Conservation (phyloP, 352 stramenopile genomes). For the Globisporangium yorkense region DNA sequence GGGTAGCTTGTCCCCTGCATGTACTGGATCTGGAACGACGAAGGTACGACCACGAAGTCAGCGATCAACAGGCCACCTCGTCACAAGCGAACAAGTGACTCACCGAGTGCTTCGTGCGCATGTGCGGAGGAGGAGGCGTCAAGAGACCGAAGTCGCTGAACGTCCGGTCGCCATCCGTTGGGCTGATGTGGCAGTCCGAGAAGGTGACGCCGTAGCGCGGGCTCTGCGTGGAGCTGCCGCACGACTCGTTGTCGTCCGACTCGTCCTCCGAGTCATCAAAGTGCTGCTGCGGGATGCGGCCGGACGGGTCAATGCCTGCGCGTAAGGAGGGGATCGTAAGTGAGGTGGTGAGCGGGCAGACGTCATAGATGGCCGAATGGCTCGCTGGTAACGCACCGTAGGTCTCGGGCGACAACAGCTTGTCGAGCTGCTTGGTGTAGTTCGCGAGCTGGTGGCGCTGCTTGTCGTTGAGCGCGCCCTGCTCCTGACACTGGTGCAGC, state of each 20-base stretch:
- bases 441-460: constrained; percentile 49
- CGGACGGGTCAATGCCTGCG: constrained; percentile 49
- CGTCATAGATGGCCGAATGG: background rate
- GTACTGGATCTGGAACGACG: constrained; percentile 5
- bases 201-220: constrained; percentile 39
- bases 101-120: constrained; percentile 39
- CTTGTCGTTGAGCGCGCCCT: constrained; percentile 55
- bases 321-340: background rate
- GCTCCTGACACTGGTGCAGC: constrained; percentile 48
- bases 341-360: background rate
- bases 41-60: background rate
- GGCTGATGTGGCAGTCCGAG: constrained; percentile 52
- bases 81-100: constrained; percentile 8
- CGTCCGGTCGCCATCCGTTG: constrained; percentile 33
- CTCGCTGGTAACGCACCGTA: constrained; percentile 21
- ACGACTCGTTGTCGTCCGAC: constrained; percentile 47
- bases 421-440: constrained; percentile 63
- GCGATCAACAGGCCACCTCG: too few species aligned
- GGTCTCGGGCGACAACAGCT: constrained; percentile 56
- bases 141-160: constrained; percentile 34
- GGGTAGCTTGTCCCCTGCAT: constrained; percentile 7
- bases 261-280: constrained; percentile 52
- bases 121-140: constrained; percentile 29
- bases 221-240: constrained; percentile 25
- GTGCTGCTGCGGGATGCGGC: constrained; percentile 33